Evolutionary conservation across 371 early-diverging fungal species (phyloP).

Genomic region (Choanephora cucurbitarum): DNA sequence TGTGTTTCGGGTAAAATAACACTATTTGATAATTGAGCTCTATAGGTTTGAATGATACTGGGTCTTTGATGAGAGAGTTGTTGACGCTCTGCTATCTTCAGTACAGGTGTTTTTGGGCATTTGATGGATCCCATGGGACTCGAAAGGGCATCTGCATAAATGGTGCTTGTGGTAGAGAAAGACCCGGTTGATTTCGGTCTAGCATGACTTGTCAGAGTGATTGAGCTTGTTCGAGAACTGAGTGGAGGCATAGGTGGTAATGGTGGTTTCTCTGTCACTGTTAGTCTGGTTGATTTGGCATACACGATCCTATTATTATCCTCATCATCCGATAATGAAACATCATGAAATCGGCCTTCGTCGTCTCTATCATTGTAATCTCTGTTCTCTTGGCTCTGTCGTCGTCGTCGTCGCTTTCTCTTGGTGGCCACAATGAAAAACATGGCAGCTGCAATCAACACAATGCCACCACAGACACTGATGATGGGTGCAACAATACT

Average conservation of each 20-base stretch:
- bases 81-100: slow-evolving; percentile 21
- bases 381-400: background rate
- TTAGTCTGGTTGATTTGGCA: background rate
- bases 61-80: slow-evolving; percentile 16
- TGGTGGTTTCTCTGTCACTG: background rate
- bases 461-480: slow-evolving; percentile 19
- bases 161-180: slow-evolving; percentile 3
- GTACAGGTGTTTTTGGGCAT: background rate
- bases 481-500: slow-evolving; percentile 10
- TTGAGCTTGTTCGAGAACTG: background rate
- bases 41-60: slow-evolving; percentile 19
- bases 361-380: background rate
- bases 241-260: background rate
- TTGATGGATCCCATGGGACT: slow-evolving; percentile 12
- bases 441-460: slow-evolving; percentile 18
- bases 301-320: background rate
- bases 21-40: slow-evolving; percentile 11
- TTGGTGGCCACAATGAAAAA: slow-evolving; percentile 11
- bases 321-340: slow-evolving; percentile 6
- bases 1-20: background rate
- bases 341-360: background rate
- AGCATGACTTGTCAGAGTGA: background rate
- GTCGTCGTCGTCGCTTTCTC: slow-evolving; percentile 8
- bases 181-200: background rate
- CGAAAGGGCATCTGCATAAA: slow-evolving; percentile 4